Evolutionary conservation across 2,329 filamentous ascomycete genomes (phyloP).

Genomic region (Colletotrichum sp.): DNA sequence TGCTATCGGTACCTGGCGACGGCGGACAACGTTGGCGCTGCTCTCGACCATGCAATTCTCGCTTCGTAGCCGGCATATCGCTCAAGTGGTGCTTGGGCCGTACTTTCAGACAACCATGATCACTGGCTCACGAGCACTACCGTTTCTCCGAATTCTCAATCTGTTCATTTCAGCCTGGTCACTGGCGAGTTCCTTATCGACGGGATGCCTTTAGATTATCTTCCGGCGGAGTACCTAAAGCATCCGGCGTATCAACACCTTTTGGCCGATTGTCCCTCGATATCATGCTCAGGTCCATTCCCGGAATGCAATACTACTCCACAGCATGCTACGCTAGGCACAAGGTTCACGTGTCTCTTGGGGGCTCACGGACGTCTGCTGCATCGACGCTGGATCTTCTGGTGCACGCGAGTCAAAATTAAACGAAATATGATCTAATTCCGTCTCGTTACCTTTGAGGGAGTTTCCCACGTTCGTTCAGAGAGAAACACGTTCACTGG

Average conservation of each 20-base stretch:
- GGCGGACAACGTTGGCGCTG: not conserved
- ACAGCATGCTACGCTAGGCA: conserved; percentile 34
- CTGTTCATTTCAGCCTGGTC: conserved; percentile 51
- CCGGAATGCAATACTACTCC: conserved; percentile 45
- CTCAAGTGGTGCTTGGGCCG: not conserved
- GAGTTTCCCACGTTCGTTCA: conserved; percentile 38
- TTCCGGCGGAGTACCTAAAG: conserved; percentile 49
- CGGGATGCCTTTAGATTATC: conserved; percentile 49
- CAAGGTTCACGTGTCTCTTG: conserved; percentile 25
- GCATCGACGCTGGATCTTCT: not conserved
- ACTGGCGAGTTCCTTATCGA: conserved; percentile 58
- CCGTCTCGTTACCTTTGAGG: not conserved
- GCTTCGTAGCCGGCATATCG: too few relatives aligned
- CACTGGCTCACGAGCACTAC: not conserved
- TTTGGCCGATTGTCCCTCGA: conserved; percentile 49
- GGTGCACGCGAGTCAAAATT: not conserved
- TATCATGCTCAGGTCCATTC: conserved; percentile 41
- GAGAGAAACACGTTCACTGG: conserved; percentile 52
- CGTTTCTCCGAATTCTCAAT: conserved; percentile 27
- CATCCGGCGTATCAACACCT: conserved; percentile 44
- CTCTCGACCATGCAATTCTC: not conserved
- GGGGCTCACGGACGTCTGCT: too few relatives aligned
- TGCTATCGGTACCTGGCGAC: not conserved
- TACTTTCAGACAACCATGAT: not conserved
- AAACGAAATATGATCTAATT: not conserved